Conservation (phyloP, 768 basidiomycete genomes). For the Tulasnella calospora region DNA sequence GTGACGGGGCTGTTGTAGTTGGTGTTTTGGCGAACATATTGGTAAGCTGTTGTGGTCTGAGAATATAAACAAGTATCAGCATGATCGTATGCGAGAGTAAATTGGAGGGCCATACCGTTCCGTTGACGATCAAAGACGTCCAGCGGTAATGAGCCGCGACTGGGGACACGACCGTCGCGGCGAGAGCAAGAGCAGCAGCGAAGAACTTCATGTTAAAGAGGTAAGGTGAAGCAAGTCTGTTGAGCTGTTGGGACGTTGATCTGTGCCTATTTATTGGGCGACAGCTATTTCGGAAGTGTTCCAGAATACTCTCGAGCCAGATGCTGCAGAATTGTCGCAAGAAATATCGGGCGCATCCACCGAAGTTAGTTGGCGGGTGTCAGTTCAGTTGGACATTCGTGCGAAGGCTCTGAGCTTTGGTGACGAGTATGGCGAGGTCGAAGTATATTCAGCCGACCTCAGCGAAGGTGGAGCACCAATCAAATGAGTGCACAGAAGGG, state of each 20-base stretch:
- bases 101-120: not conserved
- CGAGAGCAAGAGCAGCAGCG: not conserved
- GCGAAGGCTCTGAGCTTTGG: not conserved
- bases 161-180: slow-evolving; percentile 1
- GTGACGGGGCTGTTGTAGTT: slow-evolving; percentile 19
- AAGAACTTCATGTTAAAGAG: not conserved
- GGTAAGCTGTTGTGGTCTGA: slow-evolving; percentile 3
- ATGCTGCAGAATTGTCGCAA: not conserved
- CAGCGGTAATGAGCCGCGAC: slow-evolving; percentile 15
- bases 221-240: not conserved
- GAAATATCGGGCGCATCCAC: not conserved
- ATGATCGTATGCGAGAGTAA: not conserved
- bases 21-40: slow-evolving; percentile 14
- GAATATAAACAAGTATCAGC: not conserved
- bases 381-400: not conserved
- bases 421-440: not conserved
- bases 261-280: not conserved
- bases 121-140: slow-evolving; percentile 17
- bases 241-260: not conserved
- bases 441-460: not conserved
- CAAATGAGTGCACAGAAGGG: not conserved
- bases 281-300: not conserved
- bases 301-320: not conserved
- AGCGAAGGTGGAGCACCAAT: not conserved
- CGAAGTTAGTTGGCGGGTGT: not conserved